Conservation (phyloP, 306 rosid genomes). For the Ceratonia siliqua region DNA sequence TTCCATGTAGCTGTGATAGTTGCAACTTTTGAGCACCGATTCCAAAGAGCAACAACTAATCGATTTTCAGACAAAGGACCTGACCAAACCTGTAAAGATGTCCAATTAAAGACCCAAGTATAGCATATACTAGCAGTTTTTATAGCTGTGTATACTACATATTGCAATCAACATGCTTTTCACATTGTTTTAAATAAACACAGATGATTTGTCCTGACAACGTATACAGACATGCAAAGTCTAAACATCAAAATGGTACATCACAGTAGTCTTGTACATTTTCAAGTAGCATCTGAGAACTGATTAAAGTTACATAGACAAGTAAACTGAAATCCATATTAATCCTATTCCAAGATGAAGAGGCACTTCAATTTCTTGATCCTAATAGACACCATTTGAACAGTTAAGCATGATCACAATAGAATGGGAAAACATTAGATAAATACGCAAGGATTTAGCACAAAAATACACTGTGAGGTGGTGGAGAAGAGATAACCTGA, state of each 20-base stretch:
- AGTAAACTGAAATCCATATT: conserved; percentile 25
- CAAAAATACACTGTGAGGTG: conserved; percentile 21
- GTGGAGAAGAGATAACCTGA: conserved; percentile 58
- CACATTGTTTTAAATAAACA: background rate
- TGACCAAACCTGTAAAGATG: conserved; percentile 77
- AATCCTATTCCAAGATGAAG: conserved; percentile 17
- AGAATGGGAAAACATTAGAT: conserved; percentile 4
- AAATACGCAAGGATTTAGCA: background rate
- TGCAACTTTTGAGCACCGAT: conserved; percentile 63
- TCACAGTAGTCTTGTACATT: background rate
- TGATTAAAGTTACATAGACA: background rate
- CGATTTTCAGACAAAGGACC: conserved; percentile 84
- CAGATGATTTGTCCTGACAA: background rate
- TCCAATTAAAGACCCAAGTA: conserved; percentile 9
- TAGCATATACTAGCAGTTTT: background rate
- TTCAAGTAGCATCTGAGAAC: background rate
- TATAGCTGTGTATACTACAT: background rate
- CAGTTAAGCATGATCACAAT: conserved; percentile 4
- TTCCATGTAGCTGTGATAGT: conserved; percentile 70
- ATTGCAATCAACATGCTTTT: background rate
- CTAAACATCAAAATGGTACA: conserved; percentile 9
- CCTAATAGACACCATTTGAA: conserved; percentile 21
- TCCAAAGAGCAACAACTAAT: conserved; percentile 81
- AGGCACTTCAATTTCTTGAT: background rate
- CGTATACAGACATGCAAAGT: background rate